phyloP scores from a whole-genome alignment of 192 early-diverging fungal species.

The Mortierella antarctica region DNA sequence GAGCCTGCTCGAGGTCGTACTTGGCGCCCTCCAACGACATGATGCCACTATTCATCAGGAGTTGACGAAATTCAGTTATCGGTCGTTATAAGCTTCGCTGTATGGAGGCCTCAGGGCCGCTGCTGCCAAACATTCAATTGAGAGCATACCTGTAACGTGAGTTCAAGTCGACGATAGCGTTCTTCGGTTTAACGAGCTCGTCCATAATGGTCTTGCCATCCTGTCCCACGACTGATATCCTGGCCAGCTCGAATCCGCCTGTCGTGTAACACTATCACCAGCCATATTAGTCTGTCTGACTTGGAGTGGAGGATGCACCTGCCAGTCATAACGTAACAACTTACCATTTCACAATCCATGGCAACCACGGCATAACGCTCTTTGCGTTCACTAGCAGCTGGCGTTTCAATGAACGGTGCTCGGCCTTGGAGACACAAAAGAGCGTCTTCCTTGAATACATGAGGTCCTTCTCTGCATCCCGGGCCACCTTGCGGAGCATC shows the following conservation, averaged over 20 bases:
- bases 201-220: conserved; percentile 64
- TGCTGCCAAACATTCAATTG: neutral
- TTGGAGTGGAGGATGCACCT: neutral
- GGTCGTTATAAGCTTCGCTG: neutral
- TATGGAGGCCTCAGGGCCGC: no score
- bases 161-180: conserved; percentile 72
- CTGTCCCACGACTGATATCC: conserved; percentile 66
- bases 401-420: conserved; percentile 56
- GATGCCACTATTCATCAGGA: conserved; percentile 59
- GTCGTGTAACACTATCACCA: conserved; percentile 68
- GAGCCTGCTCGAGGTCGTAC: conserved; percentile 58
- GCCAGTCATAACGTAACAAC: neutral
- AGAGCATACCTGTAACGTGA: conserved; percentile 52
- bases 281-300: neutral
- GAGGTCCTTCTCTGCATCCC: conserved; percentile 70
- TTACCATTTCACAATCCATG: conserved; percentile 81
- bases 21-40: conserved; percentile 57
- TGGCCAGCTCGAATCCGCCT: conserved; percentile 73
- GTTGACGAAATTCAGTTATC: neutral
- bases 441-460: conserved; percentile 73
- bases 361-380: conserved; percentile 56
- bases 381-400: conserved; percentile 16
- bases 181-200: conserved; percentile 65
- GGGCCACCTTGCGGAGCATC: conserved; percentile 40
- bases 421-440: conserved; percentile 53